Evolutionary conservation across 106 monocot genomes (phyloP).

Genomic region (Triglochin maritima): DNA sequence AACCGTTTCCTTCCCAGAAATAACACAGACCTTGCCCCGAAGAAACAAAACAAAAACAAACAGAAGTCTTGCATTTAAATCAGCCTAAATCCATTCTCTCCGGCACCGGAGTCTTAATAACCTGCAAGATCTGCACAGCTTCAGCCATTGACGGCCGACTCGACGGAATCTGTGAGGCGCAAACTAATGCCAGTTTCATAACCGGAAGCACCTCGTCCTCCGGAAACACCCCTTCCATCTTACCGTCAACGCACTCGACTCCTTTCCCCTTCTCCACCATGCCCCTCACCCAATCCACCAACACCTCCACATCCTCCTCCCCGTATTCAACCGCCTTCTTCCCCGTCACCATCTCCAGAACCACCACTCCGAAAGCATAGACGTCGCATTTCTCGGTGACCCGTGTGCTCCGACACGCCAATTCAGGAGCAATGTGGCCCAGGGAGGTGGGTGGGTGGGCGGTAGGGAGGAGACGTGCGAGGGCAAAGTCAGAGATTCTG

Average conservation of each 20-base stretch:
- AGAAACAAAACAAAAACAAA: too few species aligned
- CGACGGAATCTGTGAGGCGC: slow-evolving; percentile 87
- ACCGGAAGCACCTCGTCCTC: slow-evolving; percentile 96
- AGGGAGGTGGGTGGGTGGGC: slow-evolving; percentile 39
- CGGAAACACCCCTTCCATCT: slow-evolving; percentile 50
- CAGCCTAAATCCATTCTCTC: slow-evolving; percentile 25
- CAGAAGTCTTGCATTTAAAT: too few species aligned
- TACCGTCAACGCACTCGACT: slow-evolving; percentile 54
- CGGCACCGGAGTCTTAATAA: slow-evolving; percentile 67
- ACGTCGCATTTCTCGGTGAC: slow-evolving; percentile 86
- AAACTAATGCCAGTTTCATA: slow-evolving; percentile 82
- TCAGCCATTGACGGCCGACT: slow-evolving; percentile 92
- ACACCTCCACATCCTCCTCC: slow-evolving; percentile 64
- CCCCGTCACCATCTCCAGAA: slow-evolving; percentile 86
- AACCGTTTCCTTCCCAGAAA: too few species aligned
- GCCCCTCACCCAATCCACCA: slow-evolving; percentile 59
- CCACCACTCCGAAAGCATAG: slow-evolving; percentile 64
- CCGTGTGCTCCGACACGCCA: slow-evolving; percentile 62
- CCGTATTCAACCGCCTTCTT: slow-evolving; percentile 37
- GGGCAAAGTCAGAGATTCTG: slow-evolving; percentile 65
- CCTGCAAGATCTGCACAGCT: slow-evolving; percentile 90
- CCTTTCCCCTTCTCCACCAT: slow-evolving; percentile 58
- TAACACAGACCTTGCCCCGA: too few species aligned
- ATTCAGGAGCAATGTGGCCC: slow-evolving; percentile 83
- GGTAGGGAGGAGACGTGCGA: slow-evolving; percentile 55